Percentiles rank a stretch among this genome's conserved stretches.
Conservation (phyloP, 352 stramenopile species). For the Phytophthora rubi region DNA sequence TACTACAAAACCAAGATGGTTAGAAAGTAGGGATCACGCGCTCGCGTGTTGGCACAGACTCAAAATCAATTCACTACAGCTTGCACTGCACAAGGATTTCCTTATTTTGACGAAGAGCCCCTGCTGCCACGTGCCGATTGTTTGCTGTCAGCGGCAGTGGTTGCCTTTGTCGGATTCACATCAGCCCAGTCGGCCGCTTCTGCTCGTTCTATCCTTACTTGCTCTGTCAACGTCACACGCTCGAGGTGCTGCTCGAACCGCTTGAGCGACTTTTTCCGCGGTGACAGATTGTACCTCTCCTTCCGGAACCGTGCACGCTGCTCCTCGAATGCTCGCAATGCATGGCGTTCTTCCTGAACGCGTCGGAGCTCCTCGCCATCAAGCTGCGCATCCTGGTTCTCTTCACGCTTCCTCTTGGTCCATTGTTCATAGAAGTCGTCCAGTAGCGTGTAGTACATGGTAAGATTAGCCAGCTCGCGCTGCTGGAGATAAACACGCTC, state of each 20-base stretch:
- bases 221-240: slow-evolving; percentile 60
- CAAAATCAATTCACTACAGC: too few relatives aligned
- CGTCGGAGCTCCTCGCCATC: slow-evolving; percentile 31
- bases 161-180: slow-evolving; percentile 1
- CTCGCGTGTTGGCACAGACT: too few relatives aligned
- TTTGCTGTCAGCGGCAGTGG: neutral
- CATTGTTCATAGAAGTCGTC: slow-evolving; percentile 77
- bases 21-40: too few relatives aligned
- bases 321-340: slow-evolving; percentile 44
- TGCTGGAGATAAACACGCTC: slow-evolving; percentile 56
- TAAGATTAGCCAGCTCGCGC: slow-evolving; percentile 53
- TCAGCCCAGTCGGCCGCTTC: slow-evolving; percentile 27
- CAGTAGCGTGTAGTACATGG: slow-evolving; percentile 62
- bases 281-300: slow-evolving; percentile 63
- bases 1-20: too few relatives aligned
- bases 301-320: slow-evolving; percentile 57
- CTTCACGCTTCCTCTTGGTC: slow-evolving; percentile 45
- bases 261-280: slow-evolving; percentile 43
- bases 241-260: slow-evolving; percentile 61
- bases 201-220: slow-evolving; percentile 50
- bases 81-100: too few relatives aligned
- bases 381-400: slow-evolving; percentile 41
- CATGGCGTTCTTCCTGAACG: slow-evolving; percentile 46
- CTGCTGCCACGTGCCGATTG: too few relatives aligned
- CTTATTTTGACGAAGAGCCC: too few relatives aligned